Percentiles rank a stretch among this genome's conserved stretches.
Conservation (phyloP, 257 asterid species). For the Lithospermum erythrorhizon region DNA sequence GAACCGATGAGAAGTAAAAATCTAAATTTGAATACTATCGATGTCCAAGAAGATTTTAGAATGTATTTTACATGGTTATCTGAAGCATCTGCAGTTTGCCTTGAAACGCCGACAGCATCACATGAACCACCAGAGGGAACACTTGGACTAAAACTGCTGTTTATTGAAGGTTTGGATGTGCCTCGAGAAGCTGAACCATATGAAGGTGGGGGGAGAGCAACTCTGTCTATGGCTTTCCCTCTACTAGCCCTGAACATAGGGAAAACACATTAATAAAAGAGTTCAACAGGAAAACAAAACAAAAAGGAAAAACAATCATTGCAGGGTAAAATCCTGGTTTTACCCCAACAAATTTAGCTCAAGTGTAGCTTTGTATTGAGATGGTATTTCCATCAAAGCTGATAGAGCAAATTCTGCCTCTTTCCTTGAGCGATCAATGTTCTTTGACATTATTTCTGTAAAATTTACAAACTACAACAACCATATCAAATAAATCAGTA, state of each 20-base stretch:
- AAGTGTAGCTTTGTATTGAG: constrained; percentile 87
- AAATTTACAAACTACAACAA: constrained; percentile 77
- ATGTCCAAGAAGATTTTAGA: not conserved
- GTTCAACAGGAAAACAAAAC: not conserved
- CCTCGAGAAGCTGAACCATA: constrained; percentile 53
- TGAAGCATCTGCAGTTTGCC: constrained; percentile 33
- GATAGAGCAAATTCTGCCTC: constrained; percentile 94
- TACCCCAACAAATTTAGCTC: constrained; percentile 91
- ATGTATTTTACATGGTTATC: constrained; percentile 13
- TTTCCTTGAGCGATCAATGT: constrained; percentile 52
- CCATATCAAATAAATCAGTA: not conserved
- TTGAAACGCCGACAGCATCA: constrained; percentile 21
- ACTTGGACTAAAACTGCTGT: constrained; percentile 42
- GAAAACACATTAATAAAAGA: not conserved
- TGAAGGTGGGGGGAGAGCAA: constrained; percentile 77
- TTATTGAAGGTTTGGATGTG: constrained; percentile 45
- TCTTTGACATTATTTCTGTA: constrained; percentile 78
- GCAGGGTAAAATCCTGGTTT: not conserved
- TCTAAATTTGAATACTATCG: not conserved
- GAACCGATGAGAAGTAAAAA: not conserved
- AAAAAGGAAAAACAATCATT: not conserved
- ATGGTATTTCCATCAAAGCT: constrained; percentile 93
- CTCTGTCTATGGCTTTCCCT: constrained; percentile 58
- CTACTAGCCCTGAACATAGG: constrained; percentile 43
- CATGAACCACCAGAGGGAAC: constrained; percentile 47